These are phyloP conservation scores for Peronospora tabacina DNA, from an alignment of 352 stramenopile genomes.

Conservation along the genomic window DNA sequence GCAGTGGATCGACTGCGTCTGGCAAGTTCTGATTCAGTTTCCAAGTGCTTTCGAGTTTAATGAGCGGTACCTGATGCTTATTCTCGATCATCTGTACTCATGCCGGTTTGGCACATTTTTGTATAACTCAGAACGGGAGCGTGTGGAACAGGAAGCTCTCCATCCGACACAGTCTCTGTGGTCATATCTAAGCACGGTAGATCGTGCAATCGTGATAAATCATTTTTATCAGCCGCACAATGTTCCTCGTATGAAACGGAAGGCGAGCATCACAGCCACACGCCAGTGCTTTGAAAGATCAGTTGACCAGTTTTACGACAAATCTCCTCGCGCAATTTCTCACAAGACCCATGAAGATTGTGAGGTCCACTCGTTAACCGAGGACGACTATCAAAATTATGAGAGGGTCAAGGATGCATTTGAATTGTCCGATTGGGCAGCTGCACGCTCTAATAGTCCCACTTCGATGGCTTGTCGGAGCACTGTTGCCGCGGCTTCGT, in stretches of 20 bases:
- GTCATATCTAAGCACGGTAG: slow-evolving; percentile 63
- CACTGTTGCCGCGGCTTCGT: slow-evolving; percentile 28
- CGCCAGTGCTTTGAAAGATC: slow-evolving; percentile 45
- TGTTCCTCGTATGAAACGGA: slow-evolving; percentile 40
- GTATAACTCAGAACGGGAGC: slow-evolving; percentile 89
- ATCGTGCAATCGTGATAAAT: slow-evolving; percentile 55
- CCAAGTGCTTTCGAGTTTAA: slow-evolving; percentile 84
- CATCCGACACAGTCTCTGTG: slow-evolving; percentile 65
- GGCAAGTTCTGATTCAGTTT: slow-evolving; percentile 69
- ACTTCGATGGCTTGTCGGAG: slow-evolving; percentile 25
- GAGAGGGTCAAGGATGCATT: slow-evolving; percentile 8
- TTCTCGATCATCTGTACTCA: slow-evolving; percentile 77
- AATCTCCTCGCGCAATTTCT: slow-evolving; percentile 8
- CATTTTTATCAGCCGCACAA: slow-evolving; percentile 60
- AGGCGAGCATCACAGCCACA: slow-evolving; percentile 47
- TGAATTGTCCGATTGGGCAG: slow-evolving; percentile 26
- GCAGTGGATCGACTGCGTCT: slow-evolving; percentile 87
- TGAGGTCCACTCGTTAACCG: slow-evolving; percentile 24
- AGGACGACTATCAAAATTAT: slow-evolving; percentile 14
- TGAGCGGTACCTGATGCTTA: slow-evolving; percentile 69
- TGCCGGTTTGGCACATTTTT: slow-evolving; percentile 91
- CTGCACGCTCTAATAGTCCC: slow-evolving; percentile 14
- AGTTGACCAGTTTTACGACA: slow-evolving; percentile 5
- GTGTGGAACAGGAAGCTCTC: slow-evolving; percentile 40
- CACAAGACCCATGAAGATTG: slow-evolving; percentile 23